These are phyloP conservation scores for Biancaea sappan DNA, from an alignment of 306 rosid genomes.

Conservation along the genomic window DNA sequence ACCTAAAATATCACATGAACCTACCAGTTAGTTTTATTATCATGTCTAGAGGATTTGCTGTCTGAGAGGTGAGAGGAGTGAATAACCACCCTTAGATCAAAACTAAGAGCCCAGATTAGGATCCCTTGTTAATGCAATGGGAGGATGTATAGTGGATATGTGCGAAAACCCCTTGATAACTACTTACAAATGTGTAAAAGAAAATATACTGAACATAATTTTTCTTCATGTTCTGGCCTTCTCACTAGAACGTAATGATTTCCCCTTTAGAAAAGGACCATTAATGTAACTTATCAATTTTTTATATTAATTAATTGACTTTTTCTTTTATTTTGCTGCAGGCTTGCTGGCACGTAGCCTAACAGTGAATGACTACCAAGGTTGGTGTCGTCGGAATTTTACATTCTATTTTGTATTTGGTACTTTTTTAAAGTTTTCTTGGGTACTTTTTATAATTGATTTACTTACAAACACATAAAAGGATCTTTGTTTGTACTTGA, in stretches of 20 bases:
- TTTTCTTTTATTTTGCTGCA: conserved; percentile 35
- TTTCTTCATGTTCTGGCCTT: conserved; percentile 8
- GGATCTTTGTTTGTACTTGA: not conserved
- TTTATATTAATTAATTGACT: conserved; percentile 8
- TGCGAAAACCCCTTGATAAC: not conserved
- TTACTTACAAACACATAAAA: not conserved
- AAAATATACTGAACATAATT: not conserved
- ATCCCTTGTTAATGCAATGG: not conserved
- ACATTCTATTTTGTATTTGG: not conserved
- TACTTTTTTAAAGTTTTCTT: too few relatives aligned
- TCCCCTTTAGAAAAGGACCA: not conserved
- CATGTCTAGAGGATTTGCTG: not conserved
- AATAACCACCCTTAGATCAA: not conserved
- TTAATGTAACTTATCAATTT: not conserved
- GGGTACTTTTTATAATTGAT: not conserved
- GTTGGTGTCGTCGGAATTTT: conserved; percentile 46
- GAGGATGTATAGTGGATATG: not conserved
- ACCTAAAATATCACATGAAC: not conserved
- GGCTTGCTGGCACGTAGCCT: conserved; percentile 84
- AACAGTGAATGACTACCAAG: conserved; percentile 92
- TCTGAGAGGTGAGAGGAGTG: not conserved
- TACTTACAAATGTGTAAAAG: not conserved
- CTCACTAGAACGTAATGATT: not conserved
- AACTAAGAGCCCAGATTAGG: not conserved
- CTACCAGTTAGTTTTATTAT: not conserved